phyloP scores from a whole-genome alignment of 768 basidiomycete species.

The Hemileccinum impolitum region DNA sequence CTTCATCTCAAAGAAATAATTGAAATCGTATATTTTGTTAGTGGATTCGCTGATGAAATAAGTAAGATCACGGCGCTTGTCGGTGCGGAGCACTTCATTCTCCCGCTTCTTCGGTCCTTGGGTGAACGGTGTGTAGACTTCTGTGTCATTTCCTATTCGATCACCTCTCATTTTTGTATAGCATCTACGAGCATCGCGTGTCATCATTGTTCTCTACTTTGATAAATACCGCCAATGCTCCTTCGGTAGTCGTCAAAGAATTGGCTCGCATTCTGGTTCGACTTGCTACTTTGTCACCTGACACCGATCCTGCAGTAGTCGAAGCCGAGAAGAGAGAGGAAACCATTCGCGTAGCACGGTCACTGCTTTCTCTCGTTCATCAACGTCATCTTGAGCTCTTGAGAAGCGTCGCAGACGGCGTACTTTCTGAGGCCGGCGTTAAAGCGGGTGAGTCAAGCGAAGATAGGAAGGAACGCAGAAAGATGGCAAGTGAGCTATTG shows the following conservation, averaged over 20 bases:
- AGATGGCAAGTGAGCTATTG: conserved; percentile 50
- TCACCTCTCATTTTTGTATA: conserved; percentile 13
- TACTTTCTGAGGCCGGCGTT: conserved; percentile 26
- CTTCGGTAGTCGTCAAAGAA: conserved; percentile 20
- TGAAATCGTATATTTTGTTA: conserved; percentile 19
- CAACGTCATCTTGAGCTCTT: conserved; percentile 62
- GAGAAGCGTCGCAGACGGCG: conserved; percentile 37
- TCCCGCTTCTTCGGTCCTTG: conserved; percentile 47
- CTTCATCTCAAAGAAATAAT: background rate
- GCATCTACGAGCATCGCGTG: conserved; percentile 31
- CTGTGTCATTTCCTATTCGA: background rate
- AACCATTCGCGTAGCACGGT: conserved; percentile 15
- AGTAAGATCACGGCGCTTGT: conserved; percentile 42
- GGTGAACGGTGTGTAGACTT: conserved; percentile 36
- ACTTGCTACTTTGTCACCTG: conserved; percentile 10
- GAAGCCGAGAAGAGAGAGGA: conserved; percentile 8
- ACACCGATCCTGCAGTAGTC: background rate
- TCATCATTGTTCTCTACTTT: conserved; percentile 29
- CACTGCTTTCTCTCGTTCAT: conserved; percentile 54
- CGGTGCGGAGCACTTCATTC: conserved; percentile 56
- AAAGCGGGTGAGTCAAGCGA: conserved; percentile 22
- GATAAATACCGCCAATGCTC: conserved; percentile 25
- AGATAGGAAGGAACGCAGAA: conserved; percentile 34
- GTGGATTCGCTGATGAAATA: conserved; percentile 47
- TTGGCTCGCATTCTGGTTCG: conserved; percentile 22